Conservation (phyloP, 2,329 filamentous ascomycete genomes). For the Penicillium sp. region DNA sequence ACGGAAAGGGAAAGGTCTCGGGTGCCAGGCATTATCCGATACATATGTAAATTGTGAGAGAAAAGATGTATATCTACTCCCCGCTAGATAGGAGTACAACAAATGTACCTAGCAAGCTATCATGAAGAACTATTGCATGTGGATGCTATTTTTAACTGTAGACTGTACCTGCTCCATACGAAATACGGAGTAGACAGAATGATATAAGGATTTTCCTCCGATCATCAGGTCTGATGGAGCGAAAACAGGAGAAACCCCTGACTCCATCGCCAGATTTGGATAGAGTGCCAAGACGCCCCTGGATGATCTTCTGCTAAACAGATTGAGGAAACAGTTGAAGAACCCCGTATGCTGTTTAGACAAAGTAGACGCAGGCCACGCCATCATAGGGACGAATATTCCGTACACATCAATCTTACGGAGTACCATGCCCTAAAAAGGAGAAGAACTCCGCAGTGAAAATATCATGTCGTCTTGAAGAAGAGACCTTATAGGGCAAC, state of each 20-base stretch:
- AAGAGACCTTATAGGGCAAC: neutral
- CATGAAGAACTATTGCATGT: neutral
- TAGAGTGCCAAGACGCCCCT: slow-evolving; percentile 15
- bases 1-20: no score
- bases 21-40: no score
- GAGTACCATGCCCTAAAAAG: no score
- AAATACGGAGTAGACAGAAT: neutral
- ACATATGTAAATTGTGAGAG: neutral
- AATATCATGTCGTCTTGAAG: neutral
- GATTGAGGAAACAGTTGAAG: neutral
- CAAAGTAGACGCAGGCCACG: neutral
- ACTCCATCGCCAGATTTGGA: neutral
- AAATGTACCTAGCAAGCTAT: neutral
- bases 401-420: no score
- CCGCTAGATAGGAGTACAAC: neutral
- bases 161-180: neutral
- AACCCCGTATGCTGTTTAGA: neutral
- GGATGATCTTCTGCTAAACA: slow-evolving; percentile 3
- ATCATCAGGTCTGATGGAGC: slow-evolving; percentile 2
- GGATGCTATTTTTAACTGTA: neutral
- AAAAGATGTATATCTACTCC: neutral
- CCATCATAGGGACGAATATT: neutral
- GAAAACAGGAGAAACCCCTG: slow-evolving; percentile 1
- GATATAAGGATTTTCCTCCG: neutral
- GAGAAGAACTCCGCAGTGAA: slow-evolving; percentile 13